Evolutionary conservation across 2,329 filamentous ascomycete genomes (phyloP).

Genomic region (Amesomyces nigricolor): DNA sequence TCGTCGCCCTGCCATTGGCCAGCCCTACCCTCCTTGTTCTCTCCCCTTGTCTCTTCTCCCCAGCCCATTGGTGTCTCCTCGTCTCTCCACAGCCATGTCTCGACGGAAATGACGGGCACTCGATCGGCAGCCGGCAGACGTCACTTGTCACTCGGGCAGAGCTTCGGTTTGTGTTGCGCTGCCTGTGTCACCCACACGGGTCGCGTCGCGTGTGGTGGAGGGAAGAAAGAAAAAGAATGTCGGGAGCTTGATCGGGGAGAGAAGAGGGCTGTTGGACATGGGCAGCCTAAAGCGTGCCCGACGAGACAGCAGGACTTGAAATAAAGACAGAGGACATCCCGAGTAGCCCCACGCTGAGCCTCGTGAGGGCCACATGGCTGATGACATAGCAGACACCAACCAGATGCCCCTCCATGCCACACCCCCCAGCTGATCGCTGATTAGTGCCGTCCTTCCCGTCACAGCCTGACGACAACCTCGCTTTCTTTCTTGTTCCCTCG

Average conservation of each 20-base stretch:
- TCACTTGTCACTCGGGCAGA: not conserved
- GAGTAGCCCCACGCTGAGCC: constrained; percentile 11
- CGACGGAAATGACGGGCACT: not conserved
- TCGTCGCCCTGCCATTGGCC: constrained; percentile 6
- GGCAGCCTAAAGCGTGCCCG: not conserved
- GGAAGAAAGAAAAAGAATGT: not conserved
- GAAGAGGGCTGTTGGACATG: no score
- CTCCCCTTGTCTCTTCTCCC: not conserved
- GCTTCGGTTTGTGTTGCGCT: not conserved
- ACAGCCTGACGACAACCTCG: not conserved
- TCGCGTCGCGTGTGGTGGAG: not conserved
- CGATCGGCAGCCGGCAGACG: constrained; percentile 7
- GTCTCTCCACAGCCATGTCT: not conserved
- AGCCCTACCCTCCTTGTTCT: constrained; percentile 7
- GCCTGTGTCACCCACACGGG: not conserved
- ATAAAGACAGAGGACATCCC: not conserved
- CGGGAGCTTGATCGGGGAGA: no score
- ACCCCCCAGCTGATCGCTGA: constrained; percentile 6
- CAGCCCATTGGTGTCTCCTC: no score
- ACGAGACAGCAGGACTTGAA: not conserved
- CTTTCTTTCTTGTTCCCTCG: not conserved
- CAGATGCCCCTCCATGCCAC: not conserved
- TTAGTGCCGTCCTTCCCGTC: not conserved
- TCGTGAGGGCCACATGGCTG: constrained; percentile 9
- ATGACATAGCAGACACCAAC: constrained; percentile 6